Base-by-base conservation (phyloP, 2,329 filamentous ascomycete species). In the Aureobasidium sp. region DNA sequence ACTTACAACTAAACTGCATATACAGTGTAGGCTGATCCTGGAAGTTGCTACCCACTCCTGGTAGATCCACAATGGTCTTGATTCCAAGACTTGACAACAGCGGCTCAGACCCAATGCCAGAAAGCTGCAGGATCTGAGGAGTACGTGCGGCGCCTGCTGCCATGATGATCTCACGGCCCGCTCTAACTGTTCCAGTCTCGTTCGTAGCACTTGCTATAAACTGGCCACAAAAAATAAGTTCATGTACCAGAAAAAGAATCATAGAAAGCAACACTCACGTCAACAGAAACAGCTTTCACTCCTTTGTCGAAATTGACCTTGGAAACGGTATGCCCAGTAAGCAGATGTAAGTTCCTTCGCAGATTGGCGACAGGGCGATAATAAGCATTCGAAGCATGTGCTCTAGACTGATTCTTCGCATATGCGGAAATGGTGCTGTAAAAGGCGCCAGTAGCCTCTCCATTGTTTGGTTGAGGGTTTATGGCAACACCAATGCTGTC, bases 401-500 rank as follows among this genome's bases (percentile, higher is more conserved):
- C 73, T 27, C 74, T 67, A 14, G 72, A 74, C 57, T 72, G 69
- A 68, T 68, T 52, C 64, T 63, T 41, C 1, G 71, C 69, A 59
- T 75, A 69, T 64, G 74, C 70, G 8, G 71, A 72, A 49, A 70
- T 72, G 2, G 73, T 69, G 34, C 69, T 72, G 72, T 72, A 76
- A 31, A 72, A 74, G 5, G 70, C 67, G 11, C 74, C 74, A 5
- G 34, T 48, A 4, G 67, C 69, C 27, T 66, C 63, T 57, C 64
- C 63, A 14, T 55, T 62, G 15, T 64, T 64, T 22, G 69, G 67
- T 22, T 62, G 37, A 11, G 65, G 64, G n/a, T 61, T 64, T n/a
- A 60, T 55, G 29, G 68, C 65, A 11, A 51, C 42, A 34, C 51
- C 34, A 44, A 63, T 36, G 61, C 59, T 64, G 61, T 66, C n/a